Evolutionary conservation across 768 basidiomycete species (phyloP).

Genomic region (Tricholoma matsutake): DNA sequence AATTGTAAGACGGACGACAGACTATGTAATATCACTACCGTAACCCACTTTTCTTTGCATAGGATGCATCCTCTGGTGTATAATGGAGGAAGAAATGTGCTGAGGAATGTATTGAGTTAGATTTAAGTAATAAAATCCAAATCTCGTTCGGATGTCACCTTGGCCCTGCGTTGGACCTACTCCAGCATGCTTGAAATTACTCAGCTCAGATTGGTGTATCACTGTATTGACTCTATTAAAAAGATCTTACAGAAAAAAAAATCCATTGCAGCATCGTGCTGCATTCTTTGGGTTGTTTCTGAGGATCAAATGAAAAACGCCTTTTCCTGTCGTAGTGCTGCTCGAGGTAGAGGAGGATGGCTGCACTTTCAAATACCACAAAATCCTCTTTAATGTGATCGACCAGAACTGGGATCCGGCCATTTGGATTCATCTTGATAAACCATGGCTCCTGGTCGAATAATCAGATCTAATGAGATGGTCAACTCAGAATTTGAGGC

Average conservation of each 20-base stretch:
- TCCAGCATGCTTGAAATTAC: constrained; percentile 59
- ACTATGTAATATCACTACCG: background rate
- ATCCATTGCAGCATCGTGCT: constrained; percentile 84
- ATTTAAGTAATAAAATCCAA: background rate
- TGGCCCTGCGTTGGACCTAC: constrained; percentile 90
- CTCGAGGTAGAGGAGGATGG: constrained; percentile 79
- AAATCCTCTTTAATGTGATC: constrained; percentile 64
- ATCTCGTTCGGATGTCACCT: constrained; percentile 14
- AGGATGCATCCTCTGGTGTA: constrained; percentile 67
- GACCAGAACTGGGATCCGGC: constrained; percentile 65
- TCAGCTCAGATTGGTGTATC: background rate
- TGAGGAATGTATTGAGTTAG: constrained; percentile 13
- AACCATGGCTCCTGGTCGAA: constrained; percentile 59
- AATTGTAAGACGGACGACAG: constrained; percentile 9
- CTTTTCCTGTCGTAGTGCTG: constrained; percentile 75
- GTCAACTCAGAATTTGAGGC: background rate
- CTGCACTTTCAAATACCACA: constrained; percentile 70
- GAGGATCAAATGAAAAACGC: constrained; percentile 57
- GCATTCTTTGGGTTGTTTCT: constrained; percentile 51
- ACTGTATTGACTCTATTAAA: constrained; percentile 4
- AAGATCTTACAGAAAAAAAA: constrained; percentile 63
- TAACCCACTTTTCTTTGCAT: constrained; percentile 57
- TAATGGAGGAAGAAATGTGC: constrained; percentile 69
- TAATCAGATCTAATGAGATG: background rate
- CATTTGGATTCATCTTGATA: constrained; percentile 70